Evolutionary conservation across 169 alveolate genomes (phyloP).

Genomic region (Cryptosporidium sp.): DNA sequence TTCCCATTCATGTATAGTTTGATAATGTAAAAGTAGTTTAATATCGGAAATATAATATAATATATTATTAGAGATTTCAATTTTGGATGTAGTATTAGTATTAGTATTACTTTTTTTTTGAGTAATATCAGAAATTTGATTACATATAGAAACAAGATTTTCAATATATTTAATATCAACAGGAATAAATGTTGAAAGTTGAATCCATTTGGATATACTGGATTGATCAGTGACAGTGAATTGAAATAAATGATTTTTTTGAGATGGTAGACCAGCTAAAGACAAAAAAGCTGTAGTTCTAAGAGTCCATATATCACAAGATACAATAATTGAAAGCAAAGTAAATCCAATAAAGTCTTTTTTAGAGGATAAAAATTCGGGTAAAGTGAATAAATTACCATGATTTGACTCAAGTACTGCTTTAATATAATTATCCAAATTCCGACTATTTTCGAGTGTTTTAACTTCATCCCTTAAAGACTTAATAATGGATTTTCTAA

Average conservation of each 20-base stretch:
- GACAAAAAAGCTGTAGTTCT: conserved; percentile 65
- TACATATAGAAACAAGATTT: neutral
- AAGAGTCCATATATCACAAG: conserved; percentile 62
- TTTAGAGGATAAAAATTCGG: conserved; percentile 7
- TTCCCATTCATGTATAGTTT: conserved; percentile 28
- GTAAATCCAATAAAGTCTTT: neutral
- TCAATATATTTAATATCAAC: neutral
- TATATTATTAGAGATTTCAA: neutral
- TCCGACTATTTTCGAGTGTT: neutral
- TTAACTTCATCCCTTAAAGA: conserved; percentile 17
- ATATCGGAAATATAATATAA: neutral
- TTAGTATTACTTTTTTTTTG: neutral
- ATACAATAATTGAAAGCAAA: neutral
- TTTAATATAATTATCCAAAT: conserved; percentile 17
- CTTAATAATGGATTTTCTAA: conserved; percentile 13
- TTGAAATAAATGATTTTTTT: neutral
- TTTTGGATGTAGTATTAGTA: neutral
- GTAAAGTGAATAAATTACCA: neutral
- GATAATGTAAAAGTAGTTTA: neutral
- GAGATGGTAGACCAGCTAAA: neutral
- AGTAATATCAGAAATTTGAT: neutral
- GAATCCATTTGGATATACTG: conserved; percentile 20
- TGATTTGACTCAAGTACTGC: neutral
- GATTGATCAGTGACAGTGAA: neutral
- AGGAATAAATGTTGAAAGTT: conserved; percentile 31